phyloP scores from a whole-genome alignment of 1,284 basidiomycete genomes.

The Cutaneotrichosporon daszewskae region DNA sequence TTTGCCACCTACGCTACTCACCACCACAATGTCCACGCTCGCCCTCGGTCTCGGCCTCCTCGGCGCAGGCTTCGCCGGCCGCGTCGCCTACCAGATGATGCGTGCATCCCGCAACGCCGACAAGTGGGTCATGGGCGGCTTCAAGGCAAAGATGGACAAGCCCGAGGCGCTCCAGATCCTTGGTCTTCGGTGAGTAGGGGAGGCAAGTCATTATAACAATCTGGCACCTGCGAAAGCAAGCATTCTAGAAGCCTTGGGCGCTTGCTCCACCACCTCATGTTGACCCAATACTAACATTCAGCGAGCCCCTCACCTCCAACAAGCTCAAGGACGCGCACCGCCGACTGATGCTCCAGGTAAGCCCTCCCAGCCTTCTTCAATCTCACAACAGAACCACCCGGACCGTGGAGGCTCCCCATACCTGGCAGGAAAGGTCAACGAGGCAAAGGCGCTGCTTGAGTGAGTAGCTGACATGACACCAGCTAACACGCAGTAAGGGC shows the following conservation, averaged over 20 bases:
- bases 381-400: constrained; percentile 53
- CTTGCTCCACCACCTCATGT: too few species aligned
- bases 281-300: constrained; percentile 39
- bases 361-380: background rate
- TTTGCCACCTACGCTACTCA: too few species aligned
- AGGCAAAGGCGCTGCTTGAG: constrained; percentile 79
- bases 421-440: constrained; percentile 95
- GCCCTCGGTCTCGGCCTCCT: constrained; percentile 72
- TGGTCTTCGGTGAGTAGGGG: constrained; percentile 71
- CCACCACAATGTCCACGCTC: constrained; percentile 35
- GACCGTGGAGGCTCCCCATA: constrained; percentile 94
- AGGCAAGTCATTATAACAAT: too few species aligned
- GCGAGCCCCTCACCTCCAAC: constrained; percentile 66
- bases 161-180: constrained; percentile 87
- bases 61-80: constrained; percentile 69
- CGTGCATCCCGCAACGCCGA: constrained; percentile 58
- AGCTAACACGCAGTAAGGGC: constrained; percentile 22
- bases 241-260: too few species aligned
- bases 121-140: constrained; percentile 89
- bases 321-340: constrained; percentile 85
- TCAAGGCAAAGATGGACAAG: constrained; percentile 92
- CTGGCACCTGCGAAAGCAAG: too few species aligned
- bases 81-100: constrained; percentile 55
- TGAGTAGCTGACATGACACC: constrained; percentile 21
- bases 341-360: constrained; percentile 66